Evolutionary conservation across 805 yeast species (phyloP).

Genomic region (Starmerella cellae): DNA sequence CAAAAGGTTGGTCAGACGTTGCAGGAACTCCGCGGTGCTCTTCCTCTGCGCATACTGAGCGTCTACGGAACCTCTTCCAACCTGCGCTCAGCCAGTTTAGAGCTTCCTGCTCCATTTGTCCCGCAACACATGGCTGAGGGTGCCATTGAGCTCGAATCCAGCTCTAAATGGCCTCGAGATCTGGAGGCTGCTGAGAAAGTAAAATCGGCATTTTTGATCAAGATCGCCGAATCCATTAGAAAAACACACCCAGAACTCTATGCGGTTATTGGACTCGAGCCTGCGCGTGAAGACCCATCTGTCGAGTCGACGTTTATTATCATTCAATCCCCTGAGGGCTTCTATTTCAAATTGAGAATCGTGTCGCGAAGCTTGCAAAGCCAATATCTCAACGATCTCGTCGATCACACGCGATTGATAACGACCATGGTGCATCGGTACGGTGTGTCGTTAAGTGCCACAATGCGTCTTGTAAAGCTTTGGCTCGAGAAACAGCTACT

Average conservation of each 20-base stretch:
- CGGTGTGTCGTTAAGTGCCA: slow-evolving; percentile 54
- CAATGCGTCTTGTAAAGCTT: slow-evolving; percentile 70
- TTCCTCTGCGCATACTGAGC: slow-evolving; percentile 63
- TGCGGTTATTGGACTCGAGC: slow-evolving; percentile 54
- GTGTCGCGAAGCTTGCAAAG: slow-evolving; percentile 31
- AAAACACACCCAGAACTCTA: slow-evolving; percentile 40
- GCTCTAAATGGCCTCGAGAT: slow-evolving; percentile 95
- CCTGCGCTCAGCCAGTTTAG: slow-evolving; percentile 59
- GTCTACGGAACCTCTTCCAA: slow-evolving; percentile 63
- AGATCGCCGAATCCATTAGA: slow-evolving; percentile 40
- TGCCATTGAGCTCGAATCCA: slow-evolving; percentile 74
- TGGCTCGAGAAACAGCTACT: slow-evolving; percentile 83
- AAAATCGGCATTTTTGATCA: slow-evolving; percentile 76
- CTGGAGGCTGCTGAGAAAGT: slow-evolving; percentile 70
- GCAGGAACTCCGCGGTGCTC: slow-evolving; percentile 32
- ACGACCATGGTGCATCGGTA: slow-evolving; percentile 56
- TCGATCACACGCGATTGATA: slow-evolving; percentile 71
- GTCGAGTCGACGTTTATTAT: slow-evolving; percentile 24
- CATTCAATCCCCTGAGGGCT: slow-evolving; percentile 78
- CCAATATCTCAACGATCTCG: slow-evolving; percentile 34
- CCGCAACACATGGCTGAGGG: slow-evolving; percentile 47
- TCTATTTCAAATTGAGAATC: slow-evolving; percentile 65
- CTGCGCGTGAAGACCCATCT: slow-evolving; percentile 16
- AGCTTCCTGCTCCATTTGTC: slow-evolving; percentile 47
- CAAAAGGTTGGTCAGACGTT: slow-evolving; percentile 39